Evolutionary conservation across 257 asterid species (phyloP).

Genomic region (Capsicum baccatum): DNA sequence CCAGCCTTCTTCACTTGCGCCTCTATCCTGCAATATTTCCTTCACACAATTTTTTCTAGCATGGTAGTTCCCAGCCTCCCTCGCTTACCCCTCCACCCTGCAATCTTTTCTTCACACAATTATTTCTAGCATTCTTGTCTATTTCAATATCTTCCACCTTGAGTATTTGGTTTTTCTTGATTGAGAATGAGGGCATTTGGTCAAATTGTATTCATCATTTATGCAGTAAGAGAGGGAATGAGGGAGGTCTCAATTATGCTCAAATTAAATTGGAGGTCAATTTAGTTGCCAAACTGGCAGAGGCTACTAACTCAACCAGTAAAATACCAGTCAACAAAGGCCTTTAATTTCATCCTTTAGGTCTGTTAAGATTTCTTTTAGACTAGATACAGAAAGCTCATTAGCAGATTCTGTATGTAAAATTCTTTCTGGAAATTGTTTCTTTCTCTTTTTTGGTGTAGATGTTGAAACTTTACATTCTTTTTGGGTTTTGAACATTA

Average conservation of each 20-base stretch:
- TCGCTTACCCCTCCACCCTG: neutral
- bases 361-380: neutral
- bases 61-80: too few relatives aligned
- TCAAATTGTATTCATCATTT: neutral
- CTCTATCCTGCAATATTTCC: neutral
- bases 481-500: constrained; percentile 29
- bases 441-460: neutral
- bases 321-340: neutral
- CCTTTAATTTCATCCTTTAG: neutral
- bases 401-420: constrained; percentile 2
- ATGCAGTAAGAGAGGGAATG: neutral
- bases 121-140: neutral
- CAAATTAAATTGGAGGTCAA: neutral
- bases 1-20: neutral
- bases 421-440: neutral
- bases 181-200: neutral
- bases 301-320: neutral
- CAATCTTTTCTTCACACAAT: neutral
- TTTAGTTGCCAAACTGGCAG: neutral
- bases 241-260: neutral
- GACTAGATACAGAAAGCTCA: constrained; percentile 9
- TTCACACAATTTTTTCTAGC: neutral
- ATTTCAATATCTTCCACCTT: neutral
- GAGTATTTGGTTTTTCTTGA: neutral
- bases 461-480: neutral